These are phyloP conservation scores for Aspergillus flavus DNA, from an alignment of 2,329 filamentous ascomycete species.

Conservation along the genomic window DNA sequence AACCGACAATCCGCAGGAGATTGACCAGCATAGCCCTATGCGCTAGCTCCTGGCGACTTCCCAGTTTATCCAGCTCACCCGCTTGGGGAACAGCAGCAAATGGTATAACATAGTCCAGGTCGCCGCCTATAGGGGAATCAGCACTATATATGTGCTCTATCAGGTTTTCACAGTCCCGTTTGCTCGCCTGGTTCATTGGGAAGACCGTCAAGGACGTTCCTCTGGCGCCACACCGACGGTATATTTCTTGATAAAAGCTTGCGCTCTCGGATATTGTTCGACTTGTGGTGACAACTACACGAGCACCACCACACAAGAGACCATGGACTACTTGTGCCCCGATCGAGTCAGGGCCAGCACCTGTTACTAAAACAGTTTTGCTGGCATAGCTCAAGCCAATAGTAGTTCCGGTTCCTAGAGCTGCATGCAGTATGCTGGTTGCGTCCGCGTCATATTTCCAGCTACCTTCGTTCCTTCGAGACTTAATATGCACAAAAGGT, in stretches of 20 bases:
- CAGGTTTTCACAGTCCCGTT: slow-evolving; percentile 41
- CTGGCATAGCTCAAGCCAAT: slow-evolving; percentile 28
- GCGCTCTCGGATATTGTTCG: slow-evolving; percentile 30
- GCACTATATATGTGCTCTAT: slow-evolving; percentile 41
- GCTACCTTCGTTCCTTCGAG: slow-evolving; percentile 10
- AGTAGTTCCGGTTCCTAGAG: slow-evolving; percentile 17
- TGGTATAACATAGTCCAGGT: slow-evolving; percentile 46
- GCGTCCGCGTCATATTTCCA: slow-evolving; percentile 22
- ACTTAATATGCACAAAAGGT: slow-evolving; percentile 24
- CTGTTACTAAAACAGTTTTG: slow-evolving; percentile 40
- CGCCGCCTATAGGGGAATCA: slow-evolving; percentile 28
- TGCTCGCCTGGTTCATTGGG: slow-evolving; percentile 47
- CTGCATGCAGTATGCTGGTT: slow-evolving; percentile 18
- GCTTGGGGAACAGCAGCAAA: slow-evolving; percentile 47
- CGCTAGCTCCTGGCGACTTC: slow-evolving; percentile 18
- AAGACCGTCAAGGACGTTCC: slow-evolving; percentile 41
- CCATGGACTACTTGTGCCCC: slow-evolving; percentile 35
- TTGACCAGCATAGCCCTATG: slow-evolving; percentile 40
- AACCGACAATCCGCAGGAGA: slow-evolving; percentile 41
- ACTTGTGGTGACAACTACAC: slow-evolving; percentile 46
- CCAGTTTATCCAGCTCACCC: slow-evolving; percentile 40
- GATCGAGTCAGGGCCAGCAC: slow-evolving; percentile 42
- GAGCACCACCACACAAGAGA: slow-evolving; percentile 38
- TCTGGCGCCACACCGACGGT: slow-evolving; percentile 33
- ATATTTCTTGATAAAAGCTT: slow-evolving; percentile 40